phyloP scores from a whole-genome alignment of 768 basidiomycete genomes.

The Pseudohyphozyma bogoriensis region DNA sequence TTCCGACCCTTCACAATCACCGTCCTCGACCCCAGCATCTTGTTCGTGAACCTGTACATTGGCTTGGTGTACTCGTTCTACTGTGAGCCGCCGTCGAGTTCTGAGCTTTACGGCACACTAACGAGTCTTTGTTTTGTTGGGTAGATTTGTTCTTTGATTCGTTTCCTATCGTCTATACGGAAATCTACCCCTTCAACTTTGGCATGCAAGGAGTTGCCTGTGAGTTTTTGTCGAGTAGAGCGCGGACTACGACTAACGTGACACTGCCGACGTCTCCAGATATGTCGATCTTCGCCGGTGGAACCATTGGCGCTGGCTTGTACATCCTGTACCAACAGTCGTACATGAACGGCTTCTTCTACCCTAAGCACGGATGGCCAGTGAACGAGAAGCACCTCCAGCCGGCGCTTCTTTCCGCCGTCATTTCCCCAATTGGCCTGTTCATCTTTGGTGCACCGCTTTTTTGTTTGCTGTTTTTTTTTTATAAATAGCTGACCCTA shows the following conservation, averaged over 20 bases:
- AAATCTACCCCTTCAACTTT: constrained; percentile 2
- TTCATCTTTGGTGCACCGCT: too few relatives aligned
- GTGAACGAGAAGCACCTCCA: constrained; percentile 4
- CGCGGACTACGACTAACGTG: background rate
- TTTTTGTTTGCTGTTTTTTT: too few relatives aligned
- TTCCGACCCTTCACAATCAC: constrained; percentile 18
- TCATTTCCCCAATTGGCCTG: constrained; percentile 5
- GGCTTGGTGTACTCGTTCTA: background rate
- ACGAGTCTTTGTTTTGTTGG: background rate
- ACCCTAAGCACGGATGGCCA: background rate
- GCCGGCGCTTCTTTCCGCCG: constrained; percentile 4
- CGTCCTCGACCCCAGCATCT: constrained; percentile 21
- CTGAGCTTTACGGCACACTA: background rate
- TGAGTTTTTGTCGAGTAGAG: background rate
- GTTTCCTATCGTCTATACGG: constrained; percentile 11
- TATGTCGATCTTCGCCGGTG: constrained; percentile 4
- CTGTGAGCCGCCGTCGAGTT: background rate
- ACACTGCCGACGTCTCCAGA: background rate
- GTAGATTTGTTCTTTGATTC: constrained; percentile 14
- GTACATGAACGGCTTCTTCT: background rate
- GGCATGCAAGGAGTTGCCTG: background rate
- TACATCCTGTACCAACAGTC: constrained; percentile 19
- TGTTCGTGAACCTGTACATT: constrained; percentile 21
- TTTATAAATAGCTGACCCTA: background rate
- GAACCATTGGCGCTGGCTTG: background rate